These are phyloP conservation scores for Chondrostereum purpureum DNA, from an alignment of 1,284 basidiomycete genomes.

Conservation along the genomic window DNA sequence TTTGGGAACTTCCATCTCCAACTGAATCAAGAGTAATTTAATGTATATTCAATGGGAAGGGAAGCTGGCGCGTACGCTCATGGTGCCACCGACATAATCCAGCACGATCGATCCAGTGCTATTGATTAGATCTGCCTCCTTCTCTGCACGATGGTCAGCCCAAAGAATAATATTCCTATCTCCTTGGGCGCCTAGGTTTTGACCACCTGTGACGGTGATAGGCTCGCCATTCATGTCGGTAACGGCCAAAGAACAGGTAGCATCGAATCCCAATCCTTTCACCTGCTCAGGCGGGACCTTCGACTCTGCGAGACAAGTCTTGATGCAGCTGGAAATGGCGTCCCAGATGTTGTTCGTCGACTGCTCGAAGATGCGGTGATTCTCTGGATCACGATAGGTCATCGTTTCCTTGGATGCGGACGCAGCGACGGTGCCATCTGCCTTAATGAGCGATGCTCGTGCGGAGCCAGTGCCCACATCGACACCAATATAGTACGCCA, in stretches of 20 bases:
- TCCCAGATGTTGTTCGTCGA: constrained; percentile 86
- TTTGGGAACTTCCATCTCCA: constrained; percentile 97
- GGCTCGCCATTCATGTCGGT: constrained; percentile 71
- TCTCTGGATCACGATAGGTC: constrained; percentile 79
- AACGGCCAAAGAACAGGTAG: constrained; percentile 94
- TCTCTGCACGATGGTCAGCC: constrained; percentile 93
- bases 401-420: constrained; percentile 73
- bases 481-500: constrained; percentile 57
- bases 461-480: constrained; percentile 92
- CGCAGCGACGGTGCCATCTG: constrained; percentile 73
- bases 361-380: constrained; percentile 95
- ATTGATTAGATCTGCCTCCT: constrained; percentile 90
- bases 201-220: constrained; percentile 73
- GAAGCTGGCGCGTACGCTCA: constrained; percentile 65
- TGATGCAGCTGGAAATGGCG: constrained; percentile 67
- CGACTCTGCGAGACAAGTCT: constrained; percentile 59
- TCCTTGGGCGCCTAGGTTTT: constrained; percentile 53
- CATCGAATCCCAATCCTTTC: constrained; percentile 93
- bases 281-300: constrained; percentile 60
- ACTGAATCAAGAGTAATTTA: constrained; percentile 37
- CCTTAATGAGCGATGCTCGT: constrained; percentile 77
- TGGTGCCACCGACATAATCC: constrained; percentile 93
- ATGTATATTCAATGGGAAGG: constrained; percentile 5
- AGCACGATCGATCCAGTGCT: constrained; percentile 78
- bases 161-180: constrained; percentile 86